Evolutionary conservation across 2,329 filamentous ascomycete genomes (phyloP).

Genomic region (Pseudogymnoascus sp.): DNA sequence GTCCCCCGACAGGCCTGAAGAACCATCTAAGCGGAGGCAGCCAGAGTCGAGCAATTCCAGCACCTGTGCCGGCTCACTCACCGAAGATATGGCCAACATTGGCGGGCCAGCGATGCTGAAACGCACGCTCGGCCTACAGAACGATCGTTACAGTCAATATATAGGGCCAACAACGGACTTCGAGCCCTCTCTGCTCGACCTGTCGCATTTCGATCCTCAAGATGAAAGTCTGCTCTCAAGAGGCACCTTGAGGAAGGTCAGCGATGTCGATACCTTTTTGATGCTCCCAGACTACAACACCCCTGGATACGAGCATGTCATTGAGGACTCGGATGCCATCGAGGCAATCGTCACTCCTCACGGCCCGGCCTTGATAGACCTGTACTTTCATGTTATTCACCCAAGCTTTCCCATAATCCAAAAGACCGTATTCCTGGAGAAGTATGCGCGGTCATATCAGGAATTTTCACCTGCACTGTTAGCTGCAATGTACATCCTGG

Average conservation of each 20-base stretch:
- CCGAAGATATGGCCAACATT: constrained; percentile 65
- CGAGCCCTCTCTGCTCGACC: constrained; percentile 73
- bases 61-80: constrained; percentile 54
- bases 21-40: constrained; percentile 42
- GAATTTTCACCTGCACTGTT: constrained; percentile 71
- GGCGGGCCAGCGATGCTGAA: constrained; percentile 59
- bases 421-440: constrained; percentile 71
- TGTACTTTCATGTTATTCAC: constrained; percentile 77
- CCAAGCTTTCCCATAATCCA: constrained; percentile 77
- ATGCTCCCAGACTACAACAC: constrained; percentile 69
- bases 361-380: constrained; percentile 66
- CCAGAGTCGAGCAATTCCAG: constrained; percentile 53
- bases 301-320: constrained; percentile 62
- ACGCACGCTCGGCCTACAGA: constrained; percentile 66
- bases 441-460: constrained; percentile 63
- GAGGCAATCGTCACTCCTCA: constrained; percentile 70
- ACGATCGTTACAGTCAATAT: constrained; percentile 73
- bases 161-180: constrained; percentile 78
- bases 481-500: constrained; percentile 75
- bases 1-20: constrained; percentile 49
- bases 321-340: constrained; percentile 61
- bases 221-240: constrained; percentile 69
- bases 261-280: constrained; percentile 70
- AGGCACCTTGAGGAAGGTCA: constrained; percentile 66
- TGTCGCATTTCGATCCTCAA: constrained; percentile 71